phyloP scores from a whole-genome alignment of 208 protist species.

The Endotrypanum monterogeii region DNA sequence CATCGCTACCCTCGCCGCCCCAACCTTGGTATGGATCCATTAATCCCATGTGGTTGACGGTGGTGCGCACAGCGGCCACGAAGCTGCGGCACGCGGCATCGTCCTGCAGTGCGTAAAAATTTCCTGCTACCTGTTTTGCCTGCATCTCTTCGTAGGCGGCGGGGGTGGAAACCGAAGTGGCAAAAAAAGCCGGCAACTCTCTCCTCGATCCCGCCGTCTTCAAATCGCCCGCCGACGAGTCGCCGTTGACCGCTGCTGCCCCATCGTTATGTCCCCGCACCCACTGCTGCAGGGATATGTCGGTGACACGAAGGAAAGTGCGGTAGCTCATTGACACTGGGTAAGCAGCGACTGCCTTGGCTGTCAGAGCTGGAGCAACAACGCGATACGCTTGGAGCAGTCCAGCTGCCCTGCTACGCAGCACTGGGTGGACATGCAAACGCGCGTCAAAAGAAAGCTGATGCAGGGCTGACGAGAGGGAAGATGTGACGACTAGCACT shows the following conservation, averaged over 20 bases:
- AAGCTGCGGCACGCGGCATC: constrained; percentile 21
- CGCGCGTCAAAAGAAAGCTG: constrained; percentile 23
- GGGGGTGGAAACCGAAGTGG: constrained; percentile 18
- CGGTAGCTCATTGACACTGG: constrained; percentile 59
- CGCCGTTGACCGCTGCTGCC: not conserved
- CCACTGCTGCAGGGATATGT: constrained; percentile 61
- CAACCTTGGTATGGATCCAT: constrained; percentile 46
- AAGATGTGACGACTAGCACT: constrained; percentile 34
- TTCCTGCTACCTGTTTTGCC: constrained; percentile 9
- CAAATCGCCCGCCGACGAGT: not conserved
- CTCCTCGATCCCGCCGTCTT: not conserved
- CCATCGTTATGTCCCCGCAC: constrained; percentile 3
- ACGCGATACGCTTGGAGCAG: constrained; percentile 50
- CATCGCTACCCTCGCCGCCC: constrained; percentile 19
- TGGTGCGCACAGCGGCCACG: constrained; percentile 37
- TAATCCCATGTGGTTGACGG: constrained; percentile 54
- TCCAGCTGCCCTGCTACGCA: constrained; percentile 27
- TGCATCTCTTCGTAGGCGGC: constrained; percentile 10
- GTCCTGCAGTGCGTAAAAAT: constrained; percentile 20
- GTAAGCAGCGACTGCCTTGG: constrained; percentile 33
- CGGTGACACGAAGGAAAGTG: constrained; percentile 71
- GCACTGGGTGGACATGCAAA: constrained; percentile 37
- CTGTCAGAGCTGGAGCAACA: constrained; percentile 15
- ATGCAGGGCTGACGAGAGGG: constrained; percentile 17
- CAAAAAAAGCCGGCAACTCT: constrained; percentile 31